Conservation (phyloP, 495 filamentous ascomycete genomes). For the Podospora pseudoanserina region DNA sequence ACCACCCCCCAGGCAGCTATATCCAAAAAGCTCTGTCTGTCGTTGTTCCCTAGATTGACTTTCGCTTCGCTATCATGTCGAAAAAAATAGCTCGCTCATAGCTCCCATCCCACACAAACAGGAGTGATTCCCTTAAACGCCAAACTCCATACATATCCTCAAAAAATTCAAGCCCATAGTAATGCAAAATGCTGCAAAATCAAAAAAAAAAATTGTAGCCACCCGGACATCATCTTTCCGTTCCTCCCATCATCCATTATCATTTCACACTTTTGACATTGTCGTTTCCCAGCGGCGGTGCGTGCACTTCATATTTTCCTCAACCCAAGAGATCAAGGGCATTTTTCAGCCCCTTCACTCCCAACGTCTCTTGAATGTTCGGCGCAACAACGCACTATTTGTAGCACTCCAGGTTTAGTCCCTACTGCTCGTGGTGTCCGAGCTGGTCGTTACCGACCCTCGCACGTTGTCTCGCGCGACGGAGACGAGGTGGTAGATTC, state of each 20-base stretch:
- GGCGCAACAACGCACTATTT: too few relatives aligned
- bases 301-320: too few relatives aligned
- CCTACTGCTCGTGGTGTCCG: slow-evolving; percentile 28
- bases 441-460: slow-evolving; percentile 29
- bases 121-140: neutral
- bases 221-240: neutral
- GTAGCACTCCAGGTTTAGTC: neutral
- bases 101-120: neutral
- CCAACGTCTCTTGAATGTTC: too few relatives aligned
- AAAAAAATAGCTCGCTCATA: neutral
- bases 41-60: too few relatives aligned
- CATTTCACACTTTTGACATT: neutral
- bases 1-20: neutral
- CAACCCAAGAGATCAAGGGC: neutral
- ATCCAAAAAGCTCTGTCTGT: too few relatives aligned
- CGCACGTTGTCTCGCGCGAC: slow-evolving; percentile 42
- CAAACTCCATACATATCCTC: neutral
- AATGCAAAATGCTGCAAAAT: neutral
- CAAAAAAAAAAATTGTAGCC: neutral
- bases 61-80: neutral
- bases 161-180: neutral
- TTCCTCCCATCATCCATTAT: neutral
- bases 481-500: slow-evolving; percentile 59
- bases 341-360: neutral
- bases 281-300: too few relatives aligned